Evolutionary conservation across 306 rosid species (phyloP).

Genomic region (Betula pendula): DNA sequence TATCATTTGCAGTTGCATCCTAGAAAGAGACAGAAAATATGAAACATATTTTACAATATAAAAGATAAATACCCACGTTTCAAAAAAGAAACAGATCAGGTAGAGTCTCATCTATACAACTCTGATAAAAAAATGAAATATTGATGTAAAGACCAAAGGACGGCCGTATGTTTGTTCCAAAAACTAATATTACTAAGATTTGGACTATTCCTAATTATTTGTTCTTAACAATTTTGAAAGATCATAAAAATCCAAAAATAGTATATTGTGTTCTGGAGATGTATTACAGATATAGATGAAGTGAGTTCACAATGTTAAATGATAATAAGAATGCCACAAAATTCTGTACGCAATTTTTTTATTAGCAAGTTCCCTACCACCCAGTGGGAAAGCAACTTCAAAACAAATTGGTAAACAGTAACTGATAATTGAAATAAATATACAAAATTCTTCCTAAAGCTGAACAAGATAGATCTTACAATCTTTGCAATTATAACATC

Average conservation of each 20-base stretch:
- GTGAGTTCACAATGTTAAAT: background rate
- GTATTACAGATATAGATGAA: background rate
- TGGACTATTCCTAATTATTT: no score
- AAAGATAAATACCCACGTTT: background rate
- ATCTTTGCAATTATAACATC: constrained; percentile 76
- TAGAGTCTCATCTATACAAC: background rate
- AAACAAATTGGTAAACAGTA: background rate
- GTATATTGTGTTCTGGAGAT: background rate
- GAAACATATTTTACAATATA: background rate
- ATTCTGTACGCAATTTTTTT: no score
- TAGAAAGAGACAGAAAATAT: constrained; percentile 27
- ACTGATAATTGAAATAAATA: background rate
- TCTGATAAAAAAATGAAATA: background rate
- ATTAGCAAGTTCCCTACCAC: background rate
- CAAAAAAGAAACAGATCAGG: background rate
- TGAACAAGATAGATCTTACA: constrained; percentile 45
- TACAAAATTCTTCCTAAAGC: background rate
- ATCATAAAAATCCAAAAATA: background rate
- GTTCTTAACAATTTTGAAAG: background rate
- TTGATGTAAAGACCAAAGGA: no score
- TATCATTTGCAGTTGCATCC: constrained; percentile 93
- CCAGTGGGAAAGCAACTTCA: background rate
- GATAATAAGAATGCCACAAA: background rate
- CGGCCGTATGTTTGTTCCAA: no score
- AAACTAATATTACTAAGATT: no score